These are phyloP conservation scores for Carex parvula DNA, from an alignment of 176 grass and related monocot genomes.

Conservation along the genomic window DNA sequence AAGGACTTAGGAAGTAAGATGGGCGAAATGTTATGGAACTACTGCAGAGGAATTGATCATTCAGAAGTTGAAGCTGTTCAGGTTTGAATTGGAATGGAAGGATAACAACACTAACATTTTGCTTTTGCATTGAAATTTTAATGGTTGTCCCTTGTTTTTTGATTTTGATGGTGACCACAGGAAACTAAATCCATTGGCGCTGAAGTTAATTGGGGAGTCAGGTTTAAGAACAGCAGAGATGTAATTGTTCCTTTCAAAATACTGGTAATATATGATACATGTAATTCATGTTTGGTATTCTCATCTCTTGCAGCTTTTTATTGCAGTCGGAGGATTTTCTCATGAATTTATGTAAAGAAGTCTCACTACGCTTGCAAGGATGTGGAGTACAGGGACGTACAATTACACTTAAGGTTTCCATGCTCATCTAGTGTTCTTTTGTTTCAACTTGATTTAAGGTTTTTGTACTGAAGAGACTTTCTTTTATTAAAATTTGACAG, in stretches of 20 bases:
- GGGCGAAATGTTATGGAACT: slow-evolving; percentile 89
- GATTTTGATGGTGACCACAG: slow-evolving; percentile 36
- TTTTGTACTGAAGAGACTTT: slow-evolving; percentile 34
- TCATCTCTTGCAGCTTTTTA: slow-evolving; percentile 7
- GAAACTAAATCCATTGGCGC: slow-evolving; percentile 93
- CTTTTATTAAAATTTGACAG: slow-evolving; percentile 29
- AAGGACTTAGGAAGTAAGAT: slow-evolving; percentile 79
- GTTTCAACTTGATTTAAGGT: slow-evolving; percentile 26
- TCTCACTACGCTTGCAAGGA: slow-evolving; percentile 72
- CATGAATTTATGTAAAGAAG: slow-evolving; percentile 87
- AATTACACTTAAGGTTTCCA: slow-evolving; percentile 82
- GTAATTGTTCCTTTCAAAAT: slow-evolving; percentile 35
- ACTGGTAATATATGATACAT: slow-evolving; percentile 9
- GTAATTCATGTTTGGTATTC: slow-evolving; percentile 27
- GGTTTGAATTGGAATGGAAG: slow-evolving; percentile 35
- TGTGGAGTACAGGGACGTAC: slow-evolving; percentile 88
- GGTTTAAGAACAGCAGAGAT: slow-evolving; percentile 76
- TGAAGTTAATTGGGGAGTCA: slow-evolving; percentile 98
- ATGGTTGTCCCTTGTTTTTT: background rate
- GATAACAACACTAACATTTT: background rate
- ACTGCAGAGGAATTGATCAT: slow-evolving; percentile 92
- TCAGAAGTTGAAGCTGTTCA: slow-evolving; percentile 78
- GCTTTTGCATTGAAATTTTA: background rate
- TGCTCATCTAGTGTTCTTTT: slow-evolving; percentile 6
- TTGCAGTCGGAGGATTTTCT: slow-evolving; percentile 85